Evolutionary conservation across 2,329 filamentous ascomycete species (phyloP).

Genomic region (Cytospora leucostoma): DNA sequence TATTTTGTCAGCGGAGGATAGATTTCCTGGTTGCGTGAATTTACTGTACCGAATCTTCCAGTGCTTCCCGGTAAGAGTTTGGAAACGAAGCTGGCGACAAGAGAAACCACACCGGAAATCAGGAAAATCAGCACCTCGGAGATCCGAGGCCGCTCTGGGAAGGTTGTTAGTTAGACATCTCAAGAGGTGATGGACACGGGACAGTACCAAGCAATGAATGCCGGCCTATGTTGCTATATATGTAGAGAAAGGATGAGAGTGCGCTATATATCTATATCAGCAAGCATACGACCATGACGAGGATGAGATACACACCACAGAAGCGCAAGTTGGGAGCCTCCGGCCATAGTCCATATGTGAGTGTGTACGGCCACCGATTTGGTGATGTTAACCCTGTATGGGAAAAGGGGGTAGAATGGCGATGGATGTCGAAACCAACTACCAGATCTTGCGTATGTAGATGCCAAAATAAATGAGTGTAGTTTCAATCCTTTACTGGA

Average conservation of each 20-base stretch:
- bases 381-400: background rate
- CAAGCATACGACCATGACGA: background rate
- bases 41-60: conserved; percentile 46
- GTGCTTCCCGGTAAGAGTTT: conserved; percentile 50
- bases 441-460: background rate
- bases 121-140: conserved; percentile 51
- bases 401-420: background rate
- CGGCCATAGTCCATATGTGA: conserved; percentile 1
- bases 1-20: conserved; percentile 3
- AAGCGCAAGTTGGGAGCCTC: conserved; percentile 20
- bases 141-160: conserved; percentile 49
- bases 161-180: background rate
- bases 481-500: background rate
- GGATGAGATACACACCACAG: conserved; percentile 11
- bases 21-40: background rate
- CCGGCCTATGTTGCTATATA: conserved; percentile 39
- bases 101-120: conserved; percentile 46
- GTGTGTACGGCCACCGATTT: background rate
- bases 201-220: conserved; percentile 50
- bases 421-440: background rate
- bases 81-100: conserved; percentile 44
- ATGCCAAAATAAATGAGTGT: background rate
- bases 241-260: conserved; percentile 19
- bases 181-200: background rate
- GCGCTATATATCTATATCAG: conserved; percentile 20